Base-by-base conservation (phyloP, 192 early-diverging fungal species). In the Globomyces pollinis-pini region DNA sequence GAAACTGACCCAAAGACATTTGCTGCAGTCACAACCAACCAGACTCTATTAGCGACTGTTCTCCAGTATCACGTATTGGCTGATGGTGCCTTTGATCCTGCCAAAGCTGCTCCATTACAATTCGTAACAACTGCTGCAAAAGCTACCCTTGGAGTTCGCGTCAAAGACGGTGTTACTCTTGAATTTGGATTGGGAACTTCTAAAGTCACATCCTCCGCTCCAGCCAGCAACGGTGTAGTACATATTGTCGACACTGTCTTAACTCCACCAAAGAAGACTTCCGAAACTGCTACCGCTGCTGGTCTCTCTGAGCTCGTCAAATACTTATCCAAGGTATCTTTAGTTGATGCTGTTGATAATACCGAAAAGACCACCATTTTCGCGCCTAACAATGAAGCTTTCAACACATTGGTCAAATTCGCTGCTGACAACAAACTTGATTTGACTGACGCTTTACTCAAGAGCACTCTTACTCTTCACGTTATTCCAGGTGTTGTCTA, bases 211-310 rank as follows among this genome's bases (percentile, higher is more conserved):
- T 54, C 42, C 31, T 66, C 70, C 23, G 53, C 61, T 60, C 39
- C 54, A 35, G 52, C 66, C 50, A 20, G 44, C 66, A 72, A 68
- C 65, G 77, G 77, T 42, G 43, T 70, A 49, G 59, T 79, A 35
- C 70, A 75, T 64, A 56, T 73, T 51, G 66, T 79, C 57, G 71
- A 79, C 62, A 33, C 63, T 5, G 67, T 73, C 28, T 59, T 79
- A 16, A 45, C 59, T 23, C 71, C 73, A 18, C 77, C 71, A 35
- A 5, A 28, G 11, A 30, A 2, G 35, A 51, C 63, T 11, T 13
- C 56, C 20, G 54, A 34, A 34, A 20, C 42, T 11, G 53, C 57
- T 34, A 26, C 63, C 21, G 56, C 60, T 21, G 64, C 63, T 30
- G 57, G 50, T 29, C 51, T 69, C 3, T 54, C 59, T 53, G 28